A percentile compares a stretch with the other conserved stretches of the same genome.
Evolutionary conservation across 1,284 basidiomycete species (phyloP).

Genomic region (Ganoderma leucocontextum): DNA sequence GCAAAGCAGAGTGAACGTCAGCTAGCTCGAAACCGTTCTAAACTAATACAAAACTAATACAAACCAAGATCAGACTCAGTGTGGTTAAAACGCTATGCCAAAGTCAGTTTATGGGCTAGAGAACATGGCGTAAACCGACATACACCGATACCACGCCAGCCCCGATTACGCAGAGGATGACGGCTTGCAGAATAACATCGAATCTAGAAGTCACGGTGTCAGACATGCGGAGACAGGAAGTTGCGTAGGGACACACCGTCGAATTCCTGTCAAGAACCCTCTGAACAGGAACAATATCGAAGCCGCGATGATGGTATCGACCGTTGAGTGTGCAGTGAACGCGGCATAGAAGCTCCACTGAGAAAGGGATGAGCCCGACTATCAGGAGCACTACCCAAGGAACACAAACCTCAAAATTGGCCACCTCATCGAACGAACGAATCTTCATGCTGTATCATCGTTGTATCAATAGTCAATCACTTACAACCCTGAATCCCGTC

Average conservation of each 20-base stretch:
- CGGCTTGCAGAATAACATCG: conserved; percentile 14
- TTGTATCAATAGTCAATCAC: no score
- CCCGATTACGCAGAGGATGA: conserved; percentile 20
- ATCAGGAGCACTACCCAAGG: neutral
- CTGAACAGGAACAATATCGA: conserved; percentile 17
- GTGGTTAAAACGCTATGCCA: conserved; percentile 4
- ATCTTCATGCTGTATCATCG: neutral
- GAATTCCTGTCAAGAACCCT: conserved; percentile 20
- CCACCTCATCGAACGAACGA: neutral
- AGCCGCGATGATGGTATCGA: neutral
- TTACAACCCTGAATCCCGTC: neutral
- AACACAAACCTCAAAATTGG: conserved; percentile 1
- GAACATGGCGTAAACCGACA: neutral
- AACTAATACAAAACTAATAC: neutral
- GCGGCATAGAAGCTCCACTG: conserved; percentile 8
- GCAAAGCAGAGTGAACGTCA: neutral
- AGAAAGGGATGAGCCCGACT: neutral
- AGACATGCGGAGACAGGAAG: neutral
- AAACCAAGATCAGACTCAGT: neutral
- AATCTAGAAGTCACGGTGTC: conserved; percentile 1
- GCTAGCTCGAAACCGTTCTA: neutral
- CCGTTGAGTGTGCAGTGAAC: neutral
- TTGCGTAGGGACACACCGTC: conserved; percentile 4
- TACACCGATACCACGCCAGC: conserved; percentile 22
- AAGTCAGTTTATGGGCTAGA: neutral